These are phyloP conservation scores for Colletotrichum musicola DNA, from an alignment of 2,329 filamentous ascomycete species.

Conservation along the genomic window DNA sequence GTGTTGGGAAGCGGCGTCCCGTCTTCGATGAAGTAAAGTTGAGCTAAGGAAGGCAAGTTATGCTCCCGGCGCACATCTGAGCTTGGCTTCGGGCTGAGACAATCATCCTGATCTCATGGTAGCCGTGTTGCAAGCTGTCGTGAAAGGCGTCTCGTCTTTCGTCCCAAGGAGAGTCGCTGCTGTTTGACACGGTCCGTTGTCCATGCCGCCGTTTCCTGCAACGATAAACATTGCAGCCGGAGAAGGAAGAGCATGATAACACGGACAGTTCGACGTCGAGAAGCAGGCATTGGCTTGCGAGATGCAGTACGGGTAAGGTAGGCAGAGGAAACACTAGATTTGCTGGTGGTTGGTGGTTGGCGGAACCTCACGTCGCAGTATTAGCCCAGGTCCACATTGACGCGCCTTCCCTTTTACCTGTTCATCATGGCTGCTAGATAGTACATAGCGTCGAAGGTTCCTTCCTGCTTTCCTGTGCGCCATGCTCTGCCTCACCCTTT, in stretches of 20 bases:
- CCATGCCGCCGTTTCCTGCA: conserved; percentile 29
- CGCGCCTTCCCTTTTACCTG: no score
- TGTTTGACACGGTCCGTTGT: conserved; percentile 15
- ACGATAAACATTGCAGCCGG: conserved; percentile 4
- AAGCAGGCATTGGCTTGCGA: conserved; percentile 30
- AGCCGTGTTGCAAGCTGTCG: neutral
- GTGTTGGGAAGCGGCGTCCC: neutral
- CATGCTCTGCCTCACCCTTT: conserved; percentile 4
- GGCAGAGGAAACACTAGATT: no score
- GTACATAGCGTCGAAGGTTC: neutral
- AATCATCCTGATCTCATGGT: conserved; percentile 31
- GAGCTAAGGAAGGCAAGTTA: conserved; percentile 4
- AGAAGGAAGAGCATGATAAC: neutral
- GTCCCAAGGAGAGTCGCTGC: conserved; percentile 27
- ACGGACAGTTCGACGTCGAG: conserved; percentile 5
- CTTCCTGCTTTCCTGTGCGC: neutral
- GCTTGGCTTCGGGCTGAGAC: conserved; percentile 28
- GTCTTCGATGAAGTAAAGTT: conserved; percentile 11
- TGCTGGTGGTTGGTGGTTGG: no score
- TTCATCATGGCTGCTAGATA: no score
- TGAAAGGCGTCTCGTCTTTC: neutral
- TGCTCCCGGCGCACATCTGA: conserved; percentile 3
- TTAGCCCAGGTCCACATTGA: no score
- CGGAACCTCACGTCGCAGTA: no score
- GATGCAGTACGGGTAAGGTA: neutral